Percentiles rank a stretch among this genome's conserved stretches.
Conservation (phyloP, 768 basidiomycete species). For the Xanthoconium stramineum region DNA sequence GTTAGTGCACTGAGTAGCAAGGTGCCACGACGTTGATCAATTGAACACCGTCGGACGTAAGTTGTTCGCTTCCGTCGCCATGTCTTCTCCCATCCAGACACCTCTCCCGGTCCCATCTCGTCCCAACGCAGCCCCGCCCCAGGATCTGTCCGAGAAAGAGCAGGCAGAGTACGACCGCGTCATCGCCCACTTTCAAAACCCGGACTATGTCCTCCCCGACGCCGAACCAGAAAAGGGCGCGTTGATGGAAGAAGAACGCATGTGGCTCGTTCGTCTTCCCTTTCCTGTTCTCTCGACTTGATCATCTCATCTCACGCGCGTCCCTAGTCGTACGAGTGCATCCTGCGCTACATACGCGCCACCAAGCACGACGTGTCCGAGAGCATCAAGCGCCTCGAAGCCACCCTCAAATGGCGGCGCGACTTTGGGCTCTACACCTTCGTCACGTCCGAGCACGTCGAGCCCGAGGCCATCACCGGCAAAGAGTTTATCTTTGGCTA, state of each 20-base stretch:
- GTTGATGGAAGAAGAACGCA: slow-evolving; percentile 65
- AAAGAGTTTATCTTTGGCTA: slow-evolving; percentile 79
- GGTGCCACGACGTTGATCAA: no score
- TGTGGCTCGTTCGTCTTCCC: slow-evolving; percentile 60
- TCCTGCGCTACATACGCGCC: slow-evolving; percentile 76
- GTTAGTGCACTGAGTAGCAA: no score
- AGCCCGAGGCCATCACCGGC: slow-evolving; percentile 79
- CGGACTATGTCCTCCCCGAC: slow-evolving; percentile 52
- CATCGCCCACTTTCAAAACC: slow-evolving; percentile 54
- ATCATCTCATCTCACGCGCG: not conserved
- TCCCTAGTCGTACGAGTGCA: slow-evolving; percentile 60
- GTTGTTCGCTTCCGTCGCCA: not conserved
- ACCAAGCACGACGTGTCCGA: slow-evolving; percentile 64
- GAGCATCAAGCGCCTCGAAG: slow-evolving; percentile 65
- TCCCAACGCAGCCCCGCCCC: slow-evolving; percentile 32
- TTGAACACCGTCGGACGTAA: no score
- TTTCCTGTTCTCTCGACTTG: not conserved
- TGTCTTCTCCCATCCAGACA: slow-evolving; percentile 15
- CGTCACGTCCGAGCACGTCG: slow-evolving; percentile 60
- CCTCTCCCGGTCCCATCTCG: slow-evolving; percentile 25
- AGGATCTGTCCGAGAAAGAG: slow-evolving; percentile 41
- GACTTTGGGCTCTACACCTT: slow-evolving; percentile 70
- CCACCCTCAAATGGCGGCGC: slow-evolving; percentile 74
- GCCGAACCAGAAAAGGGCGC: slow-evolving; percentile 38
- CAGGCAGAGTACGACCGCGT: slow-evolving; percentile 51